Base-by-base conservation (phyloP, 169 alveolate species). In the Cryptosporidium sp. region DNA sequence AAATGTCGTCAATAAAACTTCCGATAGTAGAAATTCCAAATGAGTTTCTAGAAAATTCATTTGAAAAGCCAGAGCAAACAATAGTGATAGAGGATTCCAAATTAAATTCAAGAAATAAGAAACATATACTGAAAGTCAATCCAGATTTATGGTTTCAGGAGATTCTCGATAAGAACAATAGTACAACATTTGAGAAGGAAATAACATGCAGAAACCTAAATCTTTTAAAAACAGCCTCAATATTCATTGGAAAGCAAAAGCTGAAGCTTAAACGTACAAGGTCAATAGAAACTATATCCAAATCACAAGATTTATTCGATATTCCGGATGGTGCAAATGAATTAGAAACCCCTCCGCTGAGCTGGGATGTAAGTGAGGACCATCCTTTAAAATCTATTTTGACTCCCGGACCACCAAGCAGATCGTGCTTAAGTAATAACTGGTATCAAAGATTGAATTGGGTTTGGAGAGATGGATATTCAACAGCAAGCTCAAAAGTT, bases 121-220 rank as follows among this genome's bases (percentile, higher is more conserved):
- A 80, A 29, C 59, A 65, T 35, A 26, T 65, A 5, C 43, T 80
- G 39, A 80, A 48, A 48, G 67, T 80, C 18, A 80, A 80, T 50
- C 89, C 89, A 7, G 89, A 80, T 80, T 31, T 80, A 23, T 80
- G 89, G 89, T 80, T 80, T 80, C 80, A 80, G 37, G 89, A 80
- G 45, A 21, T 62, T 10, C 39, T 80, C 7, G 89, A 80, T 62
- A 80, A 80, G 55, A 80, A 39, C 9, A 80, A 80, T 37, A 59
- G 89, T 62, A 70, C 73, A 48, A 80, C 80, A 7, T 80, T 43
- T 62, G 89, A 80, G 43, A 80, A 39, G 43, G 89, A 80, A 35
- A 62, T 80, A 41, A 80, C 89, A 33, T 80, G 89, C 55, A 80
- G 89, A 62, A 80, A 80, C 50, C 41, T 80, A 39, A 80, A 67